phyloP scores from a whole-genome alignment of 257 asterid genomes.

The Nicotiana undulata region DNA sequence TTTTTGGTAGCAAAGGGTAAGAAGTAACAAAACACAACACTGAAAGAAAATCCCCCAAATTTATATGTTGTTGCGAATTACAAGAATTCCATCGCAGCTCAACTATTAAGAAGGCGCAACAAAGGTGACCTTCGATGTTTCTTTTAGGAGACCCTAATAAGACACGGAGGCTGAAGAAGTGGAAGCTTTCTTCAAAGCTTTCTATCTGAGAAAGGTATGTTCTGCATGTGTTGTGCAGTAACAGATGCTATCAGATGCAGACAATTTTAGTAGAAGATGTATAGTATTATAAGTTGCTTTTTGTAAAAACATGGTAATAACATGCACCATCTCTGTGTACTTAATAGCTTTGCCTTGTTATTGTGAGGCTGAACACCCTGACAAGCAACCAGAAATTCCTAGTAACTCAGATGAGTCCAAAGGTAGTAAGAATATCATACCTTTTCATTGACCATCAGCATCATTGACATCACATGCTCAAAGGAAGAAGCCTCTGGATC shows the following conservation, averaged over 20 bases:
- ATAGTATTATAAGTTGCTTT: background rate
- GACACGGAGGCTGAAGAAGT: background rate
- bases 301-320: background rate
- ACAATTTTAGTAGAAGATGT: background rate
- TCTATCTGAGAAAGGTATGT: background rate
- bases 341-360: background rate
- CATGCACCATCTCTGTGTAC: background rate
- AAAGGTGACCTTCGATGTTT: background rate
- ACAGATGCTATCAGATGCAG: background rate
- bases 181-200: background rate
- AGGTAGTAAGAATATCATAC: conserved; percentile 22
- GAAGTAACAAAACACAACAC: background rate
- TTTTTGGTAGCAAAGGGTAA: background rate
- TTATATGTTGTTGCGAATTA: background rate
- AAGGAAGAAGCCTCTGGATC: conserved; percentile 76
- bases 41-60: background rate
- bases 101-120: background rate
- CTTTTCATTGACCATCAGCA: conserved; percentile 98
- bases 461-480: conserved; percentile 97
- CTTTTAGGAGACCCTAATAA: background rate
- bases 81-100: background rate
- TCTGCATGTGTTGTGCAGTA: background rate
- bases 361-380: background rate
- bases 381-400: background rate
- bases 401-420: background rate